Evolutionary conservation across 2,329 filamentous ascomycete genomes (phyloP), one percentile per base, ranked within the genome.

Genomic region (Paecilomyces formosus): DNA sequence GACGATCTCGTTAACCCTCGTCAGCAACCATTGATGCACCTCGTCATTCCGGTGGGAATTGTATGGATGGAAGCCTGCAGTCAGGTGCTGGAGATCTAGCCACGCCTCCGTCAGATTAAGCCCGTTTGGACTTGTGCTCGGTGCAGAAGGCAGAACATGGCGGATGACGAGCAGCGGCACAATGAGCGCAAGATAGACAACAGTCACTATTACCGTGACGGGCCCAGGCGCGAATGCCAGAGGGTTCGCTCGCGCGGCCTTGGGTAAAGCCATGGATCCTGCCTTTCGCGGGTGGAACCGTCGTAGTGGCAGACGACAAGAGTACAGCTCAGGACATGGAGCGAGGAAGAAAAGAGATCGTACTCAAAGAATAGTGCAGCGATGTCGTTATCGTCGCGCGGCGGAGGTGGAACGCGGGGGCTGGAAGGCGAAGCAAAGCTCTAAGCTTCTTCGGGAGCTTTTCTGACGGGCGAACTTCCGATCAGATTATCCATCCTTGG

Each of bases 61-160:
- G 78, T 90, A 96, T 0, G 94, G 93, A 71, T 96, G 94, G 70
- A 89, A 94, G 1, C 81, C 80, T 62, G 81, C 81, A 33, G 88
- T 93, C 54, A 99, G 81, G 57, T 81, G 78, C 61, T 91, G 85
- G 31, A 99, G 80, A 70, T 97, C 92, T 12, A 81, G 75, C 92
- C 92, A 97, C 39, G 93, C 91, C 74, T 95, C 86, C 2, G 87
- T 88, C 56, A 97, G 76, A 68, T 96, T 90, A 67, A 95, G 77
- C 18, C 91, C 92, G 8, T 78, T 69, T 39, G 83, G 82, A 5
- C 76, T 67, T 45, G 81, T 78, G 39, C 79, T 74, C 0, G 89
- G 88, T 55, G 85, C 81, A 21, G 82, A 70, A 4, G 93, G 89
- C 8, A 96, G 88, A 28, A 84, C 84, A 74, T 90, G 87, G 70